Conservation (phyloP, 495 filamentous ascomycete species). For the Penicillium odoratum region DNA sequence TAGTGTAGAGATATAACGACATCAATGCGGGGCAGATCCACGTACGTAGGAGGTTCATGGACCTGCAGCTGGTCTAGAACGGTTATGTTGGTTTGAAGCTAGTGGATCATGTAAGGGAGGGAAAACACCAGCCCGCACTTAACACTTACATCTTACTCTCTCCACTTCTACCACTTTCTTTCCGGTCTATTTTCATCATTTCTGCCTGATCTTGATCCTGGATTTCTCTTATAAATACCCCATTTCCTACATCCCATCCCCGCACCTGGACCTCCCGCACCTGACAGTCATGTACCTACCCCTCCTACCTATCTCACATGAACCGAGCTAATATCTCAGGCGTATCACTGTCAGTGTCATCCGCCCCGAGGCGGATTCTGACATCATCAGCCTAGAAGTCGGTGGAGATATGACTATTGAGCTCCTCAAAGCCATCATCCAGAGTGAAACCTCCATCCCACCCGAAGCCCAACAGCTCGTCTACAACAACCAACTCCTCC, state of each 20-base stretch:
- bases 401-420: slow-evolving; percentile 80
- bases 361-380: slow-evolving; percentile 69
- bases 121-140: background rate
- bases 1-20: background rate
- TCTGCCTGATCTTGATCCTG: background rate
- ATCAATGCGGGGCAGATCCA: slow-evolving; percentile 3
- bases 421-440: slow-evolving; percentile 81
- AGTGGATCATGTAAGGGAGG: slow-evolving; percentile 15
- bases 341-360: slow-evolving; percentile 86
- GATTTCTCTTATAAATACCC: background rate
- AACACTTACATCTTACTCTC: background rate
- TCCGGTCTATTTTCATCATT: slow-evolving; percentile 1
- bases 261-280: background rate
- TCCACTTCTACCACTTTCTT: slow-evolving; percentile 10
- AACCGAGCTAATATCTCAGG: slow-evolving; percentile 30
- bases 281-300: background rate
- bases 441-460: slow-evolving; percentile 59
- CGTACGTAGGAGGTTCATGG: slow-evolving; percentile 1
- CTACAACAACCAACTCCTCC: slow-evolving; percentile 83
- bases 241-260: background rate
- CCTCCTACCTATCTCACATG: background rate
- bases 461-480: slow-evolving; percentile 60
- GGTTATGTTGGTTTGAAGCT: background rate
- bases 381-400: slow-evolving; percentile 83
- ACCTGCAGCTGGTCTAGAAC: slow-evolving; percentile 11